A percentile compares a stretch with the other conserved stretches of the same genome.
Evolutionary conservation across 2,329 filamentous ascomycete genomes (phyloP).

Genomic region (Stagonosporopsis tanaceti): DNA sequence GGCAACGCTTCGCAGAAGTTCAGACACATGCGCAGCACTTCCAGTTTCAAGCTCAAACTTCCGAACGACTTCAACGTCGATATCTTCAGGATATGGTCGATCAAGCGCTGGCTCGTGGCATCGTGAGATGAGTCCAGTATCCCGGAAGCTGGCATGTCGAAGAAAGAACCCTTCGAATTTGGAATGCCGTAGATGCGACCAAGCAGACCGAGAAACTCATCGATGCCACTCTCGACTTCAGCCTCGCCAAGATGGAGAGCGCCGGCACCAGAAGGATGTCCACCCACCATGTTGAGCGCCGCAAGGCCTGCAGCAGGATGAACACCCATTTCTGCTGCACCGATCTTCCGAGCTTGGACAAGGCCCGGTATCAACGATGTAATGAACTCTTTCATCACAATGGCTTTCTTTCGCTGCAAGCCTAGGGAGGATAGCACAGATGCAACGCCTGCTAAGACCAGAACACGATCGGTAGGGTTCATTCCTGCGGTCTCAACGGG

Average conservation of each 20-base stretch:
- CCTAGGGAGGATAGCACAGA: conserved; percentile 83
- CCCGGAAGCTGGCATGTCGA: conserved; percentile 17
- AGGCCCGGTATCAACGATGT: conserved; percentile 83
- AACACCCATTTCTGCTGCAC: conserved; percentile 94
- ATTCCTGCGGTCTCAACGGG: conserved; percentile 65
- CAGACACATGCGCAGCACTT: conserved; percentile 87
- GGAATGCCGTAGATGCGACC: conserved; percentile 55
- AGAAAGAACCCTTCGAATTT: conserved; percentile 34
- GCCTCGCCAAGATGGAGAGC: conserved; percentile 64
- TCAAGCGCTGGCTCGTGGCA: conserved; percentile 49
- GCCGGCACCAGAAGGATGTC: conserved; percentile 76
- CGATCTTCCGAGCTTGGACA: conserved; percentile 88
- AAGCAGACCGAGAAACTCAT: conserved; percentile 51
- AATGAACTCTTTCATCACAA: conserved; percentile 86
- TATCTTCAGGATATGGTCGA: conserved; percentile 66
- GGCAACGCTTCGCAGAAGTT: conserved; percentile 93
- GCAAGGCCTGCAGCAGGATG: conserved; percentile 90
- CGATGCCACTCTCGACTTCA: conserved; percentile 51
- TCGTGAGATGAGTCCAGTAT: conserved; percentile 17
- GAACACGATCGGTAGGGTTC: conserved; percentile 76
- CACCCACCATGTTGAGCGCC: conserved; percentile 64
- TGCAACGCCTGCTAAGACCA: conserved; percentile 84
- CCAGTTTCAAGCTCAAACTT: conserved; percentile 80
- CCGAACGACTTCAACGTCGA: conserved; percentile 68
- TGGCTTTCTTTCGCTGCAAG: conserved; percentile 86